Evolutionary conservation across 495 filamentous ascomycete genomes (phyloP), one percentile per base, ranked within the genome.

Genomic region (Neurospora sp.): DNA sequence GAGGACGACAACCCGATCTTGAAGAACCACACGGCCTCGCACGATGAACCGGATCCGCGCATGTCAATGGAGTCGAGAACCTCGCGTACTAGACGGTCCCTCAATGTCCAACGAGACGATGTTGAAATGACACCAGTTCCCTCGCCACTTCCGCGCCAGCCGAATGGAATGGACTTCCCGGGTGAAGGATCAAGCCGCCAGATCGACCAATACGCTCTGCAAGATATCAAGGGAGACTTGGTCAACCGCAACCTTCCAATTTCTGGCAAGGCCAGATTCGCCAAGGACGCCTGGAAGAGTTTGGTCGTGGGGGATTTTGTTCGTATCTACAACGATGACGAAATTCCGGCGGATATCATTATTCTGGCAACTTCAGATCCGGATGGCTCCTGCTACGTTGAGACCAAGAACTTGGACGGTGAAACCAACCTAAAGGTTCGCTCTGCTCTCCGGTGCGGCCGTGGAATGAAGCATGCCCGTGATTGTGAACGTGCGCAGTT

Each of bases 371-470:
- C 96, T 11, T 98, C 96, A 3, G 96, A 98, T 77, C 88, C 90
- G 5, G 96, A 99, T 78, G 96, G 96, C 44, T 92, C 94, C 41
- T 99, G 96, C 81, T 98, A 98, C 76, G 91, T 98, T 31, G 96
- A 99, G 83, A 99, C 96, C 3, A 99, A 97, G 86, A 97, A 96
- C 78, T 83, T 99, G 81, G 96, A 99, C 78, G 96, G 96, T 23
- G 96, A 99, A 81, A 99, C 96, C 1, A 99, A 99, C 77, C 84
- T 99, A 71, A 99, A 99, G 82, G 93, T 98, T 71, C 91, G 96
- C 31, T 92, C 95, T 74, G 95, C 96, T 23, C 87, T 98, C 38
- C 91, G 95, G 74, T 94, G 93, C 82, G 91, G 95, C 41, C 91
- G 91, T 69, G 85, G 89, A 74, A 87, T 98, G 76, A 93, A 92